Base-by-base conservation (phyloP, 192 early-diverging fungal genomes). In the Haplosporangium gracile region DNA sequence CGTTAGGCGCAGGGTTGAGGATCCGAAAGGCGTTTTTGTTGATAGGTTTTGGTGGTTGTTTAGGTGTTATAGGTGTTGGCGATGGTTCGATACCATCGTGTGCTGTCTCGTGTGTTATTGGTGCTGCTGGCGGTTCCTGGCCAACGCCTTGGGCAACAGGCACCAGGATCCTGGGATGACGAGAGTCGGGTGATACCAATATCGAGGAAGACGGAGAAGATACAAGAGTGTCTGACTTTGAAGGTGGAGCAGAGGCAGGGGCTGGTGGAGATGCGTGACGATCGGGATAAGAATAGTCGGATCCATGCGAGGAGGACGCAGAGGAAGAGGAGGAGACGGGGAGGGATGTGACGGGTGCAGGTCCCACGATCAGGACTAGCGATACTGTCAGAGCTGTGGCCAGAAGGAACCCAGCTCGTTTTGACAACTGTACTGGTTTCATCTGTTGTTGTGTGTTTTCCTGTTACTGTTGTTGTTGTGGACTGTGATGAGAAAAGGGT, bases 1-100 rank as follows among this genome's bases (percentile, higher is more conserved):
- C 83, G 51, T 73, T 68, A 6, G 83, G 83, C 8, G 13, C 36
- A 32, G 83, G 78, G 22, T 80, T 77, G n/a, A 77, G 63, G 53
- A 86, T 63, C 0, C 73, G 63, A 34, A 86, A 80, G 6, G 26
- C 34, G 42, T 79, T 73, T 5, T 79, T 42, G 29, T 32, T 65
- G 60, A 65, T 29, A 24, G 60, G 60, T 65, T 22, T 20, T 51
- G 11, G 60, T 65, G 60, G 55, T 7, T 57, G 24, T 32, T 29
- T 32, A 26, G 29, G 26, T 65, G 60, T 1, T 65, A 29, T 26
- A 13, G 60, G 60, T 34, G n/a, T 60, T 60, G 60, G n/a, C 3
- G 26, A 15, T 15, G 60, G 6, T 65, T 11, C 26, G 11, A 13
- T 26, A 65, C 11, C 11, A 60, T 51, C 20, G 49, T 51, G 49